Evolutionary conservation across 192 early-diverging fungal genomes (phyloP).

Genomic region (Geranomyces michiganensis): DNA sequence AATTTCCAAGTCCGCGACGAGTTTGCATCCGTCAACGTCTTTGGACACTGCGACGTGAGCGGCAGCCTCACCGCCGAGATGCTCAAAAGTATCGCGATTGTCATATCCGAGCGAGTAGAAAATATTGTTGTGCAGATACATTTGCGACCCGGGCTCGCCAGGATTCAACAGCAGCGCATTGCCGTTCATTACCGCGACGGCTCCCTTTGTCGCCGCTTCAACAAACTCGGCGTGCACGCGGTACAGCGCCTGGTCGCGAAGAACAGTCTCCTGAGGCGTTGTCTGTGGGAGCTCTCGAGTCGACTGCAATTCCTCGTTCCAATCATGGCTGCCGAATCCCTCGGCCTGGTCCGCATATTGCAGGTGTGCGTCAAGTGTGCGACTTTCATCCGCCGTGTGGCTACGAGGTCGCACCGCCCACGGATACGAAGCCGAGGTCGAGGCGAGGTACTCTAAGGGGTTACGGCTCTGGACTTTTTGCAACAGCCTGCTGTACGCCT

Average conservation of each 20-base stretch:
- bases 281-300: constrained; percentile 79
- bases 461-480: constrained; percentile 65
- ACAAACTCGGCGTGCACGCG: constrained; percentile 89
- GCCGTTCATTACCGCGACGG: constrained; percentile 80
- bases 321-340: constrained; percentile 76
- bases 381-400: constrained; percentile 64
- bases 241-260: constrained; percentile 82
- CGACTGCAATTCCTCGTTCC: constrained; percentile 96
- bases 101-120: constrained; percentile 89
- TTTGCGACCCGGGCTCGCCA: constrained; percentile 58
- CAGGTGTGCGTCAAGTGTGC: constrained; percentile 67
- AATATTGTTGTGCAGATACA: constrained; percentile 95
- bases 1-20: constrained; percentile 71
- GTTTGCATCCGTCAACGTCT: constrained; percentile 88
- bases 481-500: constrained; percentile 69
- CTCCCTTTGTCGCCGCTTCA: constrained; percentile 85
- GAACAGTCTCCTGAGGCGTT: constrained; percentile 79
- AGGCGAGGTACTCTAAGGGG: constrained; percentile 77
- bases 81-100: constrained; percentile 80
- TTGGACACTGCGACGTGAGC: constrained; percentile 92
- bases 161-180: constrained; percentile 79
- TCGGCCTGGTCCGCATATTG: constrained; percentile 56
- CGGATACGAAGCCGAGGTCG: constrained; percentile 67
- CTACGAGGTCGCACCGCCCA: constrained; percentile 72
- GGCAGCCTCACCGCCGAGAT: constrained; percentile 83